Conservation (phyloP, 2,329 filamentous ascomycete genomes). For the Calonectria pteridis region DNA sequence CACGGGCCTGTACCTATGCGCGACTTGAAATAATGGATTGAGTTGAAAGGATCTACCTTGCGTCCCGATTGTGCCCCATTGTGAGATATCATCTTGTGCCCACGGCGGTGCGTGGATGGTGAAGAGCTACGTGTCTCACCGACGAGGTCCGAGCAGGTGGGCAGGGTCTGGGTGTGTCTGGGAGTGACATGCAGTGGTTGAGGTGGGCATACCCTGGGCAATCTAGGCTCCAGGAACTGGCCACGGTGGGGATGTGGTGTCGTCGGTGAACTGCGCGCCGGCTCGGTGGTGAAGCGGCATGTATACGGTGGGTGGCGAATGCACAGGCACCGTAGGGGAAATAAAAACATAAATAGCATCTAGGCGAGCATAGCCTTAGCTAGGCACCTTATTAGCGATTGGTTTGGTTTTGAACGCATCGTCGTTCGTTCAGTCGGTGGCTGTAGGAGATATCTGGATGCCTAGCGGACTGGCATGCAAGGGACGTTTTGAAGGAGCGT, state of each 20-base stretch:
- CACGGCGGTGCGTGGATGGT: background rate
- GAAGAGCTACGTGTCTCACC: slow-evolving; percentile 8
- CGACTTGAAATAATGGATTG: slow-evolving; percentile 23
- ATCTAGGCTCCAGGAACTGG: slow-evolving; percentile 8
- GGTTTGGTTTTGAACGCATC: background rate
- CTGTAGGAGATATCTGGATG: slow-evolving; percentile 6
- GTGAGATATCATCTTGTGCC: background rate
- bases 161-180: background rate
- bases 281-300: background rate
- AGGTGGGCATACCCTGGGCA: background rate
- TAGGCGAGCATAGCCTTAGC: background rate
- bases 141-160: background rate
- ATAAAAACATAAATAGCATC: background rate
- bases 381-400: background rate
- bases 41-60: background rate
- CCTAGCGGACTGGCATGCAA: slow-evolving; percentile 12
- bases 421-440: background rate
- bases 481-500: slow-evolving; percentile 9
- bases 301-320: background rate
- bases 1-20: slow-evolving; percentile 16
- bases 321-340: background rate
- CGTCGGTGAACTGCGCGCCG: background rate
- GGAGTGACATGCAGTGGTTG: background rate
- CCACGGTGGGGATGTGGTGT: background rate
- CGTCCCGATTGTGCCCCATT: background rate